phyloP scores from a whole-genome alignment of 2,329 filamentous ascomycete genomes.

The Colletotrichum euphorbiae region DNA sequence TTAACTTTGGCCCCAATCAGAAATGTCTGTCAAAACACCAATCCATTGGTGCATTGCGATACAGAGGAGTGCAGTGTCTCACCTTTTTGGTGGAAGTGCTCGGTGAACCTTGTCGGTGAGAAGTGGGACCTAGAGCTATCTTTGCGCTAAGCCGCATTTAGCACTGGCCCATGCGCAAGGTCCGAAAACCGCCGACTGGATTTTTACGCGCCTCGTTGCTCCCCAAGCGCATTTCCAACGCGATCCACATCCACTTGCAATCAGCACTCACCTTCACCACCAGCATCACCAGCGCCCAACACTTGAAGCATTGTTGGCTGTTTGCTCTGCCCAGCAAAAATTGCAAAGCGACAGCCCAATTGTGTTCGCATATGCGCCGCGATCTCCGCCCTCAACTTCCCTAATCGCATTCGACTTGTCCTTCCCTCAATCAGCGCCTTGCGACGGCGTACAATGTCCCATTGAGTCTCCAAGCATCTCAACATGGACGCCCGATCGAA shows the following conservation, averaged over 20 bases:
- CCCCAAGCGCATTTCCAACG: constrained; percentile 36
- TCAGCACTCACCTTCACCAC: constrained; percentile 30
- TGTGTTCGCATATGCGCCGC: constrained; percentile 15
- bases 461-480: constrained; percentile 35
- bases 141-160: constrained; percentile 12
- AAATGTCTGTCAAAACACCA: too few relatives aligned
- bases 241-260: constrained; percentile 35
- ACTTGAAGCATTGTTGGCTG: constrained; percentile 2
- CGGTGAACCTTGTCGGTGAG: background rate
- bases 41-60: too few relatives aligned
- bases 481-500: constrained; percentile 62
- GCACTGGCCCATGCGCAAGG: constrained; percentile 6
- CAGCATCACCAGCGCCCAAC: constrained; percentile 22
- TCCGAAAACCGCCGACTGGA: constrained; percentile 35
- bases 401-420: constrained; percentile 17
- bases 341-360: background rate
- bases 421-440: constrained; percentile 16
- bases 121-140: background rate
- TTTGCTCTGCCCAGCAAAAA: background rate
- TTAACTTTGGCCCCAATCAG: too few relatives aligned
- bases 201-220: constrained; percentile 39
- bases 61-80: background rate
- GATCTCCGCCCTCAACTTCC: background rate
- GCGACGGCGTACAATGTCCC: constrained; percentile 38
- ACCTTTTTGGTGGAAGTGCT: background rate